Evolutionary conservation across 2,329 filamentous ascomycete genomes (phyloP), one percentile per base, ranked within the genome.

Genomic region (Phoma sp.): DNA sequence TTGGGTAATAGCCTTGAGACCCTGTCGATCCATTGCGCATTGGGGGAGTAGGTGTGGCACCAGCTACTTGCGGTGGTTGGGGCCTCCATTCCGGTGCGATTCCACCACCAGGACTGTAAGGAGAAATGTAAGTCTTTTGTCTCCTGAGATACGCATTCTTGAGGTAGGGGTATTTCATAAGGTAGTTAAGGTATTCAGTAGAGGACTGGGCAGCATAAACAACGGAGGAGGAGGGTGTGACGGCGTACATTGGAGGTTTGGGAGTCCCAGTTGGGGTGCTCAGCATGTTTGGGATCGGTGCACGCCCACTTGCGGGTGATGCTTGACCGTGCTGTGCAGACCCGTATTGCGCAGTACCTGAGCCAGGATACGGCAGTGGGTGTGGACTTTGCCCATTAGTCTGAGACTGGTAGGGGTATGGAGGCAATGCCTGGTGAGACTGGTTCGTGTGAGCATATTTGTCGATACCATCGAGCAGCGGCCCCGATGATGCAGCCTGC

Each of bases 61-160:
- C 62, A 36, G 18, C 57, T 47, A 45, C 33, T 46, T 30, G 54
- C 10, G 60, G 42, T 14, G 58, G 58, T 46, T 67, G 64, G 7
- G 75, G 73, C 63, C 70, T 72, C 66, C 76, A 80, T 47, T 75
- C 72, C 12, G 73, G 59, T 21, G 74, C 66, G 52, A 78, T 78
- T 33, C 75, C 76, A 53, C 74, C 75, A 56, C 73, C 73, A 45
- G 71, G 71, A 60, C 75, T 72, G 64, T 80, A 80, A 53, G 78
- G 78, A 57, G 77, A 80, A 47, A 77, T 73, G 68, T 81, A 80
- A 66, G 74, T 74, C 65, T 77, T 76, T 59, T 75, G 74, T 66
- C 76, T 71, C 54, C 77, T 71, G 42, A 77, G 73, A 64, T 76
- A 79, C 47, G 75, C 74, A 56, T 79, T 78, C 51, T 72, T 72